Evolutionary conservation across 106 monocot species (phyloP).

Genomic region (Iris macrosiphon): DNA sequence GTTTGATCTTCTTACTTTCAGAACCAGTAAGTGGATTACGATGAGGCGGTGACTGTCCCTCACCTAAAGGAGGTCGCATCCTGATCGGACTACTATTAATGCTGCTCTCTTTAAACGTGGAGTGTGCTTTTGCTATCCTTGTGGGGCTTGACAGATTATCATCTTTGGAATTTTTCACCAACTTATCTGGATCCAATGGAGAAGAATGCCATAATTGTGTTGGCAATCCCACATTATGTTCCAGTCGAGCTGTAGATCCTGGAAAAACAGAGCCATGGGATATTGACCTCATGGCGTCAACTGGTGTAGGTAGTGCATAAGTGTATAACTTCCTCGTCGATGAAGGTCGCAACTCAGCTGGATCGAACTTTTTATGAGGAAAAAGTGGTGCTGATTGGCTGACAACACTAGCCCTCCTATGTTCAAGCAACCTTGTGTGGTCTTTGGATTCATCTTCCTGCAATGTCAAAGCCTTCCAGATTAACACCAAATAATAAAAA

Average conservation of each 20-base stretch:
- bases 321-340: constrained; percentile 43
- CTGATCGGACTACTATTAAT: constrained; percentile 15
- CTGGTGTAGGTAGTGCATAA: constrained; percentile 61
- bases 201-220: constrained; percentile 47
- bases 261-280: background rate
- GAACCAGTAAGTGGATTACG: constrained; percentile 9
- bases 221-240: constrained; percentile 10
- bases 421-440: constrained; percentile 11
- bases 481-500: background rate
- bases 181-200: constrained; percentile 33
- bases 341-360: constrained; percentile 26
- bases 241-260: constrained; percentile 1
- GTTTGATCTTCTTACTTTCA: constrained; percentile 34
- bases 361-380: constrained; percentile 38
- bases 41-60: constrained; percentile 11
- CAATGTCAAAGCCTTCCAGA: constrained; percentile 4
- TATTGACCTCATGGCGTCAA: constrained; percentile 21
- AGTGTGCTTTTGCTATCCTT: constrained; percentile 2
- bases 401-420: constrained; percentile 11
- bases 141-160: background rate
- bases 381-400: constrained; percentile 65
- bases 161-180: constrained; percentile 12
- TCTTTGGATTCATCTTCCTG: constrained; percentile 39
- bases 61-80: constrained; percentile 29
- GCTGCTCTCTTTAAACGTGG: constrained; percentile 25